Evolutionary conservation across 257 asterid species (phyloP).

Genomic region (Salvia hispanica): DNA sequence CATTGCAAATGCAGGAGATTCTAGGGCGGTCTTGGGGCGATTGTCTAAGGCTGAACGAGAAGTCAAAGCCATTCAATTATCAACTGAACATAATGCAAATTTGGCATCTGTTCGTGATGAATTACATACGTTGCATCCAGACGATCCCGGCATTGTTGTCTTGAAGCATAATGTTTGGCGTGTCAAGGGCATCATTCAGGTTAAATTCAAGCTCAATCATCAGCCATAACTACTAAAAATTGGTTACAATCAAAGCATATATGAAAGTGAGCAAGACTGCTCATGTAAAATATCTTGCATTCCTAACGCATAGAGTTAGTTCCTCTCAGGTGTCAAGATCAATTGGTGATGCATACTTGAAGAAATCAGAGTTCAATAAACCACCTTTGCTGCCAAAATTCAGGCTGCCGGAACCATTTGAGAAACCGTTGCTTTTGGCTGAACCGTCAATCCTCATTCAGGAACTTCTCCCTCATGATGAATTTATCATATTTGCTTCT

Average conservation of each 20-base stretch:
- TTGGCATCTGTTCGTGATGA: constrained; percentile 62
- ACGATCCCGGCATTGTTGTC: constrained; percentile 76
- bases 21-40: constrained; percentile 69
- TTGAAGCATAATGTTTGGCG: constrained; percentile 81
- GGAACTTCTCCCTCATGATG: constrained; percentile 57
- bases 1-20: constrained; percentile 78
- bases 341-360: too few relatives aligned
- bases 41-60: constrained; percentile 38
- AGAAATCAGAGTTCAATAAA: constrained; percentile 13
- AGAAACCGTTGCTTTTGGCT: constrained; percentile 65
- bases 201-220: constrained; percentile 24
- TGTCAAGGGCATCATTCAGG: constrained; percentile 87
- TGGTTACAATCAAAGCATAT: not conserved
- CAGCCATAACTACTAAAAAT: not conserved
- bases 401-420: constrained; percentile 56
- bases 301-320: constrained; percentile 23
- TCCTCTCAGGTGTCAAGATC: not conserved
- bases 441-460: constrained; percentile 65
- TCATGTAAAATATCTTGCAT: not conserved
- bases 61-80: constrained; percentile 65
- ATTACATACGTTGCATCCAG: constrained; percentile 59
- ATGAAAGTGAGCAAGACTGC: not conserved
- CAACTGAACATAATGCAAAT: constrained; percentile 72
- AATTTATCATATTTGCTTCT: constrained; percentile 78
- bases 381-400: constrained; percentile 68